phyloP scores from a whole-genome alignment of 305 asterid genomes.

The Withania somnifera region DNA sequence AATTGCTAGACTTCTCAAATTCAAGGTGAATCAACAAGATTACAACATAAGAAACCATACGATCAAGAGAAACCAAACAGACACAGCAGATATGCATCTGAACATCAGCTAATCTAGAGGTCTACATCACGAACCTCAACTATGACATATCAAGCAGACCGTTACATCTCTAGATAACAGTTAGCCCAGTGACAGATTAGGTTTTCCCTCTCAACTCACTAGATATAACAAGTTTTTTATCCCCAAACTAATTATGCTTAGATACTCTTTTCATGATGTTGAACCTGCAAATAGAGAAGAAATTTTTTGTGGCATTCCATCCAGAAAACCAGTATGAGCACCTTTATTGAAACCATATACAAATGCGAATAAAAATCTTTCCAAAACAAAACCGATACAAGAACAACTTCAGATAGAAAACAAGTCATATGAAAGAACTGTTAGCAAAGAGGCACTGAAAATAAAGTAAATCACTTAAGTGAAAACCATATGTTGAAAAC shows the following conservation, averaged over 20 bases:
- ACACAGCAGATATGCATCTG: background rate
- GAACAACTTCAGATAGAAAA: too few species aligned
- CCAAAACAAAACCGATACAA: too few species aligned
- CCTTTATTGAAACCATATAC: too few species aligned
- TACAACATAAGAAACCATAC: background rate
- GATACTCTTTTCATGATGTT: background rate
- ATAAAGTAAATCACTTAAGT: background rate
- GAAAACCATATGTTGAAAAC: background rate
- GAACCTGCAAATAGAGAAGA: background rate
- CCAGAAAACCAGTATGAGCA: background rate
- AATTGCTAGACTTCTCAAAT: background rate
- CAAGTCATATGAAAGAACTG: background rate
- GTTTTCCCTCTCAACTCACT: background rate
- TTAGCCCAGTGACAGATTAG: background rate
- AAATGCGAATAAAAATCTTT: too few species aligned
- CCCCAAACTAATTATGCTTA: background rate
- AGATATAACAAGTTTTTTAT: too few species aligned
- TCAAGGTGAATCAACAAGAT: background rate
- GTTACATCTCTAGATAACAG: background rate
- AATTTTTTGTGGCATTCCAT: background rate
- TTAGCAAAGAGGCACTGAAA: background rate
- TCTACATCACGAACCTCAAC: background rate
- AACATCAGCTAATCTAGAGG: background rate
- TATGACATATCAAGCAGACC: background rate
- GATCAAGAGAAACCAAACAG: background rate